Evolutionary conservation across 2,329 filamentous ascomycete species (phyloP).

Genomic region (Massarina eburnea): DNA sequence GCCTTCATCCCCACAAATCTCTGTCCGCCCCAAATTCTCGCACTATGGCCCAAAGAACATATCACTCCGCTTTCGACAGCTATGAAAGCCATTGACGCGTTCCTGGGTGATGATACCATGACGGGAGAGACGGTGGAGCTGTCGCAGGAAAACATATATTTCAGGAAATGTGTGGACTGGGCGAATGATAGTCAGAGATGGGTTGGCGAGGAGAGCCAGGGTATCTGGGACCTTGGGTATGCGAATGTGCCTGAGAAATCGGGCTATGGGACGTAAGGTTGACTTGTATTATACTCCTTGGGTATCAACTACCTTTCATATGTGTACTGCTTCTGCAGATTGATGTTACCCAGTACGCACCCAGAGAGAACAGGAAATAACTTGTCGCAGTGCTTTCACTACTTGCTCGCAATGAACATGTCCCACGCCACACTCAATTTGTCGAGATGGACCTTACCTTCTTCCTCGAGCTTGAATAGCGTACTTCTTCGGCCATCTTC

Average conservation of each 20-base stretch:
- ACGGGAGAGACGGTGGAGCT: slow-evolving; percentile 47
- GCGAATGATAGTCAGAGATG: slow-evolving; percentile 46
- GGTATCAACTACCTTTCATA: background rate
- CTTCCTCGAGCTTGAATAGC: slow-evolving; percentile 12
- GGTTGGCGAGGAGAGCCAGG: slow-evolving; percentile 32
- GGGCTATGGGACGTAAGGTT: slow-evolving; percentile 13
- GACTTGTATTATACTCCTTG: background rate
- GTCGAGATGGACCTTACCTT: slow-evolving; percentile 22
- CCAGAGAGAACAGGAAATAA: no score
- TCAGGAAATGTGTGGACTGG: slow-evolving; percentile 43
- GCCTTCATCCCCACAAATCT: slow-evolving; percentile 45
- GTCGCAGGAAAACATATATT: slow-evolving; percentile 44
- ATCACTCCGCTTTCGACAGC: slow-evolving; percentile 46
- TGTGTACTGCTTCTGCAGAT: no score
- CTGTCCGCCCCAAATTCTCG: slow-evolving; percentile 41
- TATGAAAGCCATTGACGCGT: slow-evolving; percentile 43
- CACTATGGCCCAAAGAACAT: slow-evolving; percentile 42
- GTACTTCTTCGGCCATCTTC: slow-evolving; percentile 6
- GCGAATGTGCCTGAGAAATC: slow-evolving; percentile 24
- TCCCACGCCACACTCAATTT: slow-evolving; percentile 23
- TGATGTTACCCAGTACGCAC: no score
- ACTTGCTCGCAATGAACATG: slow-evolving; percentile 17
- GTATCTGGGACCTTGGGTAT: slow-evolving; percentile 38
- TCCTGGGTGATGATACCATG: slow-evolving; percentile 36
- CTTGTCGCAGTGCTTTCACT: no score